Conservation (phyloP, 2,329 filamentous ascomycete species). For the Exophiala mesophila region DNA sequence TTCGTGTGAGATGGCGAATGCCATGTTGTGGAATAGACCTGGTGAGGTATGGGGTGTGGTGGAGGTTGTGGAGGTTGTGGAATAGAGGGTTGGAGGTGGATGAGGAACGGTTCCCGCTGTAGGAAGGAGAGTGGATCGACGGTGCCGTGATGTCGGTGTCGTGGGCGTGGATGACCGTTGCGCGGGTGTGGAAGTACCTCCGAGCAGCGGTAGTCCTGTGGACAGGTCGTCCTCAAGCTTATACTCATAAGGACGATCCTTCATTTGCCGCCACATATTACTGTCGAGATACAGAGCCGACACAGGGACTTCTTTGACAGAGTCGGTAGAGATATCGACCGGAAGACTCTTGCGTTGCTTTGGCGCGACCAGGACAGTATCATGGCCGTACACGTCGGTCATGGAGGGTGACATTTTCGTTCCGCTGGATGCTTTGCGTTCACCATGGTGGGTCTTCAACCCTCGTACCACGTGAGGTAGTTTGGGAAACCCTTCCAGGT, state of each 20-base stretch:
- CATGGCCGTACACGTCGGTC: constrained; percentile 42
- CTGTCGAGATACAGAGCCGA: constrained; percentile 43
- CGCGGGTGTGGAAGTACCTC: constrained; percentile 34
- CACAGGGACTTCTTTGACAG: constrained; percentile 40
- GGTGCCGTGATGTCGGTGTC: constrained; percentile 47
- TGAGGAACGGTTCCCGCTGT: too few relatives aligned
- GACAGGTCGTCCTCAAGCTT: constrained; percentile 23
- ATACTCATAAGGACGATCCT: constrained; percentile 34
- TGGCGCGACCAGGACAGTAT: constrained; percentile 37
- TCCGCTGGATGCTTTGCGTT: constrained; percentile 16
- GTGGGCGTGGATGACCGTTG: constrained; percentile 37
- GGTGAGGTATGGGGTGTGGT: constrained; percentile 14
- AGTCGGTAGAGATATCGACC: constrained; percentile 28
- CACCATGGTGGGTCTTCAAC: constrained; percentile 35
- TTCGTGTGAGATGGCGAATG: constrained; percentile 76
- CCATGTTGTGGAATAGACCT: constrained; percentile 70
- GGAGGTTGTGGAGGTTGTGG: too few relatives aligned
- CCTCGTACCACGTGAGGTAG: constrained; percentile 41
- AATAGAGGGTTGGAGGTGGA: too few relatives aligned
- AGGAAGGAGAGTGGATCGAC: constrained; percentile 4
- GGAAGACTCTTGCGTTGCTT: constrained; percentile 42
- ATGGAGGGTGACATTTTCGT: constrained; percentile 20
- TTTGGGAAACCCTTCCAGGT: constrained; percentile 39
- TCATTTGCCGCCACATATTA: constrained; percentile 43
- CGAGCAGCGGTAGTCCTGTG: too few relatives aligned